phyloP scores from a whole-genome alignment of 805 yeast species.

The Yamadazyma philogaea region DNA sequence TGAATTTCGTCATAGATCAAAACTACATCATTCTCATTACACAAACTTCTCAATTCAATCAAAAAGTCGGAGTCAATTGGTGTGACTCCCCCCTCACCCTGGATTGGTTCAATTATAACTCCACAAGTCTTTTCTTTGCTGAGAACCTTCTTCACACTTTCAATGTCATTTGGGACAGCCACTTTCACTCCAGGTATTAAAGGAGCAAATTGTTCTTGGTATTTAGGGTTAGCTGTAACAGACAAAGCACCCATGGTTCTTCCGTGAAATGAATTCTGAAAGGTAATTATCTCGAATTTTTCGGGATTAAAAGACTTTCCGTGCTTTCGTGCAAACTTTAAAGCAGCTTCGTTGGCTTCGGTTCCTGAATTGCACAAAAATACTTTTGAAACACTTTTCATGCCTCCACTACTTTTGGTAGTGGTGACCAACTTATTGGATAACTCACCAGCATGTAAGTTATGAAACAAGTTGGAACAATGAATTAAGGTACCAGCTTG shows the following conservation, averaged over 20 bases:
- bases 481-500: conserved; percentile 77
- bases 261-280: conserved; percentile 90
- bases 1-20: conserved; percentile 94
- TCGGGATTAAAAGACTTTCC: conserved; percentile 53
- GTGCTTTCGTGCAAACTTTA: conserved; percentile 69
- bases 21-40: conserved; percentile 65
- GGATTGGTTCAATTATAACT: conserved; percentile 93
- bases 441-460: conserved; percentile 78
- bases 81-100: conserved; percentile 96
- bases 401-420: conserved; percentile 73
- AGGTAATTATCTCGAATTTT: conserved; percentile 80
- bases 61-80: conserved; percentile 65
- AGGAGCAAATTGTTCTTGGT: conserved; percentile 88
- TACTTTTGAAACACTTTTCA: conserved; percentile 75
- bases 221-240: conserved; percentile 89
- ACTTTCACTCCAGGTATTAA: conserved; percentile 83
- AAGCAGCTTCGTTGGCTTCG: conserved; percentile 58
- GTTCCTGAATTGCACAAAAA: conserved; percentile 60
- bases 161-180: conserved; percentile 60
- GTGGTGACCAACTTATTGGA: conserved; percentile 65
- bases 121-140: conserved; percentile 71
- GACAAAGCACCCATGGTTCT: conserved; percentile 91
- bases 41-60: conserved; percentile 59
- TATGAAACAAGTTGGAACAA: conserved; percentile 81
- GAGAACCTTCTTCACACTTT: conserved; percentile 54